Evolutionary conservation across 257 asterid genomes (phyloP).

Genomic region (Coffea eugenioides): DNA sequence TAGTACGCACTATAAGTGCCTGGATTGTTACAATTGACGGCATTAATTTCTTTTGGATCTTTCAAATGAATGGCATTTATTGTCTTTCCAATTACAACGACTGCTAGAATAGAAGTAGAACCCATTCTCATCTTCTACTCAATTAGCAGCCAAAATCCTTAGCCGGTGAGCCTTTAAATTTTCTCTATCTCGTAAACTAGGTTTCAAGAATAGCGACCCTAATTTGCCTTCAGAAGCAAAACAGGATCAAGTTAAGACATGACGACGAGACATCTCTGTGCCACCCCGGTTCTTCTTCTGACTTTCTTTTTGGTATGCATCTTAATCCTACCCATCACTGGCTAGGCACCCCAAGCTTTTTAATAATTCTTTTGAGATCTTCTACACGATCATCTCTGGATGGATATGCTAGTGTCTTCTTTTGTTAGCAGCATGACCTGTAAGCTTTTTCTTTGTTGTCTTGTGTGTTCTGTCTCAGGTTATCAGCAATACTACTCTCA

Average conservation of each 20-base stretch:
- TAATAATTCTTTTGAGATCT: not conserved
- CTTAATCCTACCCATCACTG: too few relatives aligned
- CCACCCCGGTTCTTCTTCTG: not conserved
- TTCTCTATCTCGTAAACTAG: not conserved
- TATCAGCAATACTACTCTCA: not conserved
- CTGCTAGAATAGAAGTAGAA: too few relatives aligned
- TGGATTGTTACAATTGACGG: not conserved
- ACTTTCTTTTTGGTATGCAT: not conserved
- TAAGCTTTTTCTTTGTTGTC: not conserved
- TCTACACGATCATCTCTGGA: not conserved
- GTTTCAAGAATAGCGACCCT: not conserved
- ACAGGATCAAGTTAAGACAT: not conserved
- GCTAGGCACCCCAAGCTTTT: not conserved
- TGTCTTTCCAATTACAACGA: not conserved
- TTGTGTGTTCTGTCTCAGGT: not conserved
- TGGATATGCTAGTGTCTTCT: not conserved
- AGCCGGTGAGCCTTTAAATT: too few relatives aligned
- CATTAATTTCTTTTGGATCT: too few relatives aligned
- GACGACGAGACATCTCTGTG: slow-evolving; percentile 1
- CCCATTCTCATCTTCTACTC: too few relatives aligned
- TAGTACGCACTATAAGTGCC: too few relatives aligned
- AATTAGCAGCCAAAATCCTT: too few relatives aligned
- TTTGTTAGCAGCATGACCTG: not conserved
- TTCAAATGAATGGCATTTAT: not conserved
- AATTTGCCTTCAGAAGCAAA: not conserved